Evolutionary conservation across 257 asterid genomes (phyloP).

Genomic region (Nicotiana obtusifolia): DNA sequence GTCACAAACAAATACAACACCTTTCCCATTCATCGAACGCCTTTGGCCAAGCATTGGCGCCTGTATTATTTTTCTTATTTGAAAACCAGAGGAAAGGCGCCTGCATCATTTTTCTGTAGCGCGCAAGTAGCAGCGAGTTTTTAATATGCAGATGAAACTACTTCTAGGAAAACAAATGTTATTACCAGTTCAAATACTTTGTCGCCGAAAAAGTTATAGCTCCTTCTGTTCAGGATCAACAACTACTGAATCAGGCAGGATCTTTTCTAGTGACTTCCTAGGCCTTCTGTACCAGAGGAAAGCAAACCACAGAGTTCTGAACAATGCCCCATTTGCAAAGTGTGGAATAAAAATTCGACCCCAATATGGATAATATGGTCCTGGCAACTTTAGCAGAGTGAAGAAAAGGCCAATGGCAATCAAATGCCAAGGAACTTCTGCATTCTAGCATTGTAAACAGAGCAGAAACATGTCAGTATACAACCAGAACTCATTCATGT

Average conservation of each 20-base stretch:
- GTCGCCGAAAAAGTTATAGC: slow-evolving; percentile 12
- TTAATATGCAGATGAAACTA: neutral
- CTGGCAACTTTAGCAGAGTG: slow-evolving; percentile 68
- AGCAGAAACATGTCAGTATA: neutral
- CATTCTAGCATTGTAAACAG: slow-evolving; percentile 38
- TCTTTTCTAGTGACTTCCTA: slow-evolving; percentile 26
- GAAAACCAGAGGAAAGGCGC: neutral
- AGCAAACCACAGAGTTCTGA: slow-evolving; percentile 74
- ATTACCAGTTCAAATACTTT: slow-evolving; percentile 8
- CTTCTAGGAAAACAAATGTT: neutral
- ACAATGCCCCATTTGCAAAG: slow-evolving; percentile 76
- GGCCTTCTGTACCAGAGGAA: slow-evolving; percentile 61
- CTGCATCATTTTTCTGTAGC: neutral
- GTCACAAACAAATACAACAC: neutral
- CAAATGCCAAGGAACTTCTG: slow-evolving; percentile 92
- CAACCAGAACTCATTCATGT: neutral
- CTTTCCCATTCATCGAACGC: neutral
- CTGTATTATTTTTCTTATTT: neutral
- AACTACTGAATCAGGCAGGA: slow-evolving; percentile 15
- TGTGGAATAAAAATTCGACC: slow-evolving; percentile 88
- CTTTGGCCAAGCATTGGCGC: neutral
- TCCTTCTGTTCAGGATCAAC: slow-evolving; percentile 18
- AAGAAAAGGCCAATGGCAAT: slow-evolving; percentile 45
- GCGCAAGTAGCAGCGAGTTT: neutral
- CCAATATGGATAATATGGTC: slow-evolving; percentile 94